phyloP scores from a whole-genome alignment of 805 yeast genomes.

The Cyberlindnera mississippiensis region DNA sequence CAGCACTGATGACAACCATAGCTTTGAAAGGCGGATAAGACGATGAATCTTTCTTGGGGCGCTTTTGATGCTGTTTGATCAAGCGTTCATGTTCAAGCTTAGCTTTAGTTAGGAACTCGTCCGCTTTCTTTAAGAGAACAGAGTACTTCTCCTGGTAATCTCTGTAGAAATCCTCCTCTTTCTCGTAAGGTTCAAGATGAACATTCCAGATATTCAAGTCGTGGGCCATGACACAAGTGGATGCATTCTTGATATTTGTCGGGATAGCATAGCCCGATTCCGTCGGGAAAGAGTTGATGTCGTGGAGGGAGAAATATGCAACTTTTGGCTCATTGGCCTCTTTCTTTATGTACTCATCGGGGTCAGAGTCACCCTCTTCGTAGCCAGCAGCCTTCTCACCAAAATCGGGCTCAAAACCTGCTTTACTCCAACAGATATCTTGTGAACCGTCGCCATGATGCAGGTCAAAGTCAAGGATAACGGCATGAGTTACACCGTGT shows the following conservation, averaged over 20 bases:
- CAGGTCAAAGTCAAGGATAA: constrained; percentile 74
- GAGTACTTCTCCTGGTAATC: constrained; percentile 60
- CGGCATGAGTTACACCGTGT: constrained; percentile 73
- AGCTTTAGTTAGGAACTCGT: constrained; percentile 53
- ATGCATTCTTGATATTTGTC: constrained; percentile 68
- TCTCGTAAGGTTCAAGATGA: constrained; percentile 63
- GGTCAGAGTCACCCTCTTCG: constrained; percentile 24
- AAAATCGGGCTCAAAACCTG: constrained; percentile 52
- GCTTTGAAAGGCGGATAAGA: constrained; percentile 40
- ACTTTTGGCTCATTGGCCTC: constrained; percentile 49
- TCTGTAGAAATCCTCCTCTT: constrained; percentile 60
- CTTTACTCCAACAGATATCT: constrained; percentile 79
- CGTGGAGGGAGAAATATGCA: constrained; percentile 82
- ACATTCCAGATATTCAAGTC: constrained; percentile 81
- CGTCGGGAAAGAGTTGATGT: constrained; percentile 82
- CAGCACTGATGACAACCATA: constrained; percentile 73
- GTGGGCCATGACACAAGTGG: constrained; percentile 74
- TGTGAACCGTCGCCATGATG: constrained; percentile 92
- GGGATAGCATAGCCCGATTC: constrained; percentile 74
- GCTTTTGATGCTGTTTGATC: too few species aligned
- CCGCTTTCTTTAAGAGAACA: constrained; percentile 59
- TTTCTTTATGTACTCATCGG: constrained; percentile 41
- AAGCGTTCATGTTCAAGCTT: constrained; percentile 38
- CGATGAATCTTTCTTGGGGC: constrained; percentile 8
- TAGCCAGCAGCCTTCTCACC: constrained; percentile 33